Evolutionary conservation across 805 yeast species (phyloP), one percentile per base, ranked within the genome.

Genomic region (Sugiyamaella lignohabitans): DNA sequence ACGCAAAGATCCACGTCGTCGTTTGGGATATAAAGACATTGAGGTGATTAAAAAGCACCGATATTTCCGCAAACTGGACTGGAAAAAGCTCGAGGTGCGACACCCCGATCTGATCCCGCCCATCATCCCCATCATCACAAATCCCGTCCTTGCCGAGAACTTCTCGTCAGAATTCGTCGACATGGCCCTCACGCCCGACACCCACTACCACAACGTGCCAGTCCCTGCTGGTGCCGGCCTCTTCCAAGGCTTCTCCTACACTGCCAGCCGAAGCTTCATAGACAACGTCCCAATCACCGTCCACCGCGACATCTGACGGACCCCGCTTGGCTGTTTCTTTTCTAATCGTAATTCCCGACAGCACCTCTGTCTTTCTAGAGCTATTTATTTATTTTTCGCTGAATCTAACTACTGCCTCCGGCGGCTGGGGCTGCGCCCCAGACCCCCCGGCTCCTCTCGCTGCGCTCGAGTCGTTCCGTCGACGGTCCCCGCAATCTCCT

Each of bases 141-240:
- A 87, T 58, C 91, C 94, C 20, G 80, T 72, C 40, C 60, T 84
- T 46, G 96, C 96, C 0, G 96, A 87, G 60, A 87, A 87, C 58
- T 87, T 87, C 60, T 87, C 86, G 52, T 65, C 73, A 6, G 89
- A 84, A 50, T 87, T 87, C 65, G 87, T 96, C 0, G 74, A 73
- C 5, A 74, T 85, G 82, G 68, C 55, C 1, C 43, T 71, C 34
- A 57, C 67, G 17, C 68, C 67, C 4, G 59, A 56, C 5, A 53
- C 50, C 20, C 22, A 34, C 30, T 27, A 39, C 27, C 38, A 14
- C 11, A 38, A 44, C 18, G 45, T 51, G 17, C 50, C 48, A 2
- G 43, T 53, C 16, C 52, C 54, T 17, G 41, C 16, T 18, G 49
- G 22, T 16, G 38, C 35, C 18, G 51, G 40, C 4, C 40, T 43